Base-by-base conservation (phyloP, 306 rosid genomes). In the Abrus pulchellus region DNA sequence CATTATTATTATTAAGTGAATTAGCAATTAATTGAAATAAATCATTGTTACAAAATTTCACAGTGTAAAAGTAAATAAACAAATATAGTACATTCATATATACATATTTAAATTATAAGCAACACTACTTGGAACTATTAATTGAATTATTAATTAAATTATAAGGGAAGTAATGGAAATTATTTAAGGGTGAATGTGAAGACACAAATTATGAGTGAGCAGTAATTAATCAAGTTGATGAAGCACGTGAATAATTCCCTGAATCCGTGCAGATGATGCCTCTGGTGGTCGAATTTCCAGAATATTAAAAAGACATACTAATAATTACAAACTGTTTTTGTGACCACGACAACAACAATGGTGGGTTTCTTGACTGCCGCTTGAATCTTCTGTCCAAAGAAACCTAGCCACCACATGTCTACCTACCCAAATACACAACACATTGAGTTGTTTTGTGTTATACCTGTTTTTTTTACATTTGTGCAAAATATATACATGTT, bases 201-300 rank as follows among this genome's bases (percentile, higher is more conserved):
- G 57, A 47, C 38, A 32, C 27, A 8, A 65, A 40, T 20, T 41
- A 45, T 41, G 74, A 77, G 44, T 47, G 7, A 30, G 5, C 9
- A 45, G 48, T 34, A 55, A 60, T 41, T 81, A 33, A 73, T 11
- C 63, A 62, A 79, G 64, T 77, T 44, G 78, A 77, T 20, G 54
- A 63, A 72, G 73, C 85, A 76, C 77, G 82, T 85, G 89, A 79
- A 83, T 34, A 77, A 78, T 65, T 75, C 69, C 89, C 84, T 67
- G 83, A 87, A 85, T 83, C 79, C 62, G 57, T 82, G 90, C 85
- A 48, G 77, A 52, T 49, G 86, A 85, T 85, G 78, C 83, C 77
- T 83, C 79, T 41, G 6, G 33, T 43, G 48, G 75, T 34, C 6
- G 32, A 57, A 41, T 64, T 34, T 73, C 34, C 50, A 79, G 36